Conservation (phyloP, 371 early-diverging fungal species). For the Thermomucor indicae-seudaticae region DNA sequence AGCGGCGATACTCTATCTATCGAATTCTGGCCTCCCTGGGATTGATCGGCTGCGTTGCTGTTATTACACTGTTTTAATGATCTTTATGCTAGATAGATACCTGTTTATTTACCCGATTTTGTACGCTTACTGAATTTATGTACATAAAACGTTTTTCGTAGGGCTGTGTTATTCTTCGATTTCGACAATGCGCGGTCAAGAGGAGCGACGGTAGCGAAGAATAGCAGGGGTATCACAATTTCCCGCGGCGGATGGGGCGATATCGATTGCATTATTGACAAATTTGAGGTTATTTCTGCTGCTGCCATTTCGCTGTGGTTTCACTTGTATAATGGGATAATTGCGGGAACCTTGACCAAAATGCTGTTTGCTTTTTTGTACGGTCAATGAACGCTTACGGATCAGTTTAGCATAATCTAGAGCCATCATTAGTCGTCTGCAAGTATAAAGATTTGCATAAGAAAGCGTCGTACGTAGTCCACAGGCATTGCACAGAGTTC, state of each 20-base stretch:
- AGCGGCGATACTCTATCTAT: conserved; percentile 9
- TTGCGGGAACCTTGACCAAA: conserved; percentile 2
- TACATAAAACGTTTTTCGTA: no score
- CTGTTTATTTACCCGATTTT: background rate
- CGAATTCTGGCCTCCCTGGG: conserved; percentile 11
- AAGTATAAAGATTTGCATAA: background rate
- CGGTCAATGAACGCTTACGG: conserved; percentile 7
- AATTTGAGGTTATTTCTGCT: background rate
- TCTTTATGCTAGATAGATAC: background rate
- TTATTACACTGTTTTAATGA: conserved; percentile 9
- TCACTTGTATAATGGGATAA: conserved; percentile 14
- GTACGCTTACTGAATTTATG: background rate
- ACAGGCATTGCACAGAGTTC: conserved; percentile 69
- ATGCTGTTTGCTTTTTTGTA: conserved; percentile 1
- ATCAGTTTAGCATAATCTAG: conserved; percentile 14
- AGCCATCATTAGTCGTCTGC: background rate
- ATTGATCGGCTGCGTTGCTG: conserved; percentile 13
- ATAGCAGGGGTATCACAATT: background rate
- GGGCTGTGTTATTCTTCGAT: conserved; percentile 1
- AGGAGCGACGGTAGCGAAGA: background rate
- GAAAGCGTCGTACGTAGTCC: conserved; percentile 49
- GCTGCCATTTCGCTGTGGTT: background rate
- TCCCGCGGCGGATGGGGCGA: background rate
- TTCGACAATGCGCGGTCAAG: background rate
- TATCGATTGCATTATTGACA: conserved; percentile 3